Base-by-base conservation (phyloP, 192 early-diverging fungal genomes). In the Radiomyces spectabilis region DNA sequence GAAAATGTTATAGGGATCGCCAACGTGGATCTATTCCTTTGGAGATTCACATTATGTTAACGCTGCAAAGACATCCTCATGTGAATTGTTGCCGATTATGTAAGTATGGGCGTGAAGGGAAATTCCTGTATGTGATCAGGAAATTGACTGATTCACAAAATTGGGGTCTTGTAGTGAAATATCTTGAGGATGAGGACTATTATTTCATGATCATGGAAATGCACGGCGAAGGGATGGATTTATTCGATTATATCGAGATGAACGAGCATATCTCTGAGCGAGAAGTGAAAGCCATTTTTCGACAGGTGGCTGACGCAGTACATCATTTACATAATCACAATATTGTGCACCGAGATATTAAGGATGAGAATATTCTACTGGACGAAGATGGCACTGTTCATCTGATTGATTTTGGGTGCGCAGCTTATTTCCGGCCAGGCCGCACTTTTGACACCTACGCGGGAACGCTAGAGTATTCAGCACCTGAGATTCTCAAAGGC, bases 291-390 rank as follows among this genome's bases (percentile, higher is more conserved):
- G 35, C 39, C 24, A 66, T 78, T 25, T 77, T 78, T 41, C 41
- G 49, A 21, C 75, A 76, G 41, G 51, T 77, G 3, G 66, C 35
- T 1, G 46, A 33, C 5, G 69, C 70, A 9, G 68, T 78, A 2
- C 40, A 54, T 22, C 72, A 77, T 60, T 52, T 79, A 5, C 84
- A 88, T 53, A 51, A 59, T 44, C 65, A 76, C 34, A 72, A 69
- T 1, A 82, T 89, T 38, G 83, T 81, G 37, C 75, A 76, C 54
- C 69, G 92, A 29, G 82, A 93, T 65, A 90, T 93, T 61, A 95
- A 95, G 59, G 81, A 91, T 8, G 91, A 92, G 59, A 95, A 95
- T 55, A 68, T 95, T 8, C 65, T 92, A 42, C 63, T 93, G 6
- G 69, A 77, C 55, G 72, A 80, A 18, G 43, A 51, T 1, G 86